Percentiles rank a stretch among this genome's conserved stretches.
phyloP scores from a whole-genome alignment of 2,329 filamentous ascomycete species.

The Annulohypoxylon truncatum region DNA sequence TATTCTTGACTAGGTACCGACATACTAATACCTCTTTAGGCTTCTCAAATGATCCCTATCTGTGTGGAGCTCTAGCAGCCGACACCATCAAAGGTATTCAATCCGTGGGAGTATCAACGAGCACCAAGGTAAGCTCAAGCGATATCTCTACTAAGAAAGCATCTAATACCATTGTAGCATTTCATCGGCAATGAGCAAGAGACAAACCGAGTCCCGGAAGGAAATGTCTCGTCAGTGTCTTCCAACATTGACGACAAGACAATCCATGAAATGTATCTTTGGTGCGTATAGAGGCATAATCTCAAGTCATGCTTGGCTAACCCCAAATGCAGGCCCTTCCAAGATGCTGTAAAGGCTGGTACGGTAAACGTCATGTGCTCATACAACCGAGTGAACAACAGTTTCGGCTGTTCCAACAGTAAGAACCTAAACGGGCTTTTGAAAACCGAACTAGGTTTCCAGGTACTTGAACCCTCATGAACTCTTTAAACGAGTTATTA shows the following conservation, averaged over 20 bases:
- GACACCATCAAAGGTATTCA: slow-evolving; percentile 76
- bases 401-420: slow-evolving; percentile 76
- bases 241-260: slow-evolving; percentile 71
- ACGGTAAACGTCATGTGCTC: slow-evolving; percentile 70
- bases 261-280: slow-evolving; percentile 72
- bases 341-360: slow-evolving; percentile 73
- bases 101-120: slow-evolving; percentile 76
- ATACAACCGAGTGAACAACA: slow-evolving; percentile 79
- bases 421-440: slow-evolving; percentile 74
- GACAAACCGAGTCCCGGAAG: slow-evolving; percentile 71
- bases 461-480: slow-evolving; percentile 49
- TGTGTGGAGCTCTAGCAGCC: slow-evolving; percentile 60
- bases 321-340: slow-evolving; percentile 68
- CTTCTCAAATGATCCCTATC: slow-evolving; percentile 67
- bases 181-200: slow-evolving; percentile 82
- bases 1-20: neutral
- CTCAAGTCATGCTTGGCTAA: neutral
- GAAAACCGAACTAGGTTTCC: slow-evolving; percentile 70
- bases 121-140: slow-evolving; percentile 57
- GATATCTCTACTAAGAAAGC: too few relatives aligned
- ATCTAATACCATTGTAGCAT: slow-evolving; percentile 57
- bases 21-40: slow-evolving; percentile 37
- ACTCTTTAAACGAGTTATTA: slow-evolving; percentile 48
- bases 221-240: slow-evolving; percentile 63
- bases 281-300: slow-evolving; percentile 55